Evolutionary conservation across 192 early-diverging fungal species (phyloP), one percentile per base, ranked within the genome.

Genomic region (Funneliformis geosporum): DNA sequence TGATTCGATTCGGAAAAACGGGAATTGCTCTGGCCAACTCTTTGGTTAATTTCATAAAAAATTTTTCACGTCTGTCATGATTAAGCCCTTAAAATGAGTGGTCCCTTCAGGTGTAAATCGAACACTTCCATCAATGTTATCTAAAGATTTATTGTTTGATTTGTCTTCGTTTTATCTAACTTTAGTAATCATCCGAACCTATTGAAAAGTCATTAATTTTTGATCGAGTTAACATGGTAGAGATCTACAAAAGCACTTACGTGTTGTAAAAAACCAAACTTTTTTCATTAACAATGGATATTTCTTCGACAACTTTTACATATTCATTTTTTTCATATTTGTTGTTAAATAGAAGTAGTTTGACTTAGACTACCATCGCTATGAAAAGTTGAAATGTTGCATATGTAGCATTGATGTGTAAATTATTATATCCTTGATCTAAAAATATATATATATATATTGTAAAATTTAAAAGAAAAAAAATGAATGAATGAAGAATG

Each of bases 331-430:
- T n/a, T n/a, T n/a, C n/a, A 47, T 47, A 27, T 33, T 11, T 12
- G 25, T 14, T 23, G 8, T 7, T 4, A n/a, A 10, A 23, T 46
- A 23, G 9, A 2, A 11, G 33, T 10, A 5, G 14, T 1, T 59
- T 73, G 72, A 14, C 72, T n/a, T 33, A 73, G 28, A 38, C 44
- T 9, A 38, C 55, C 46, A 47, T 25, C 27, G 11, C 12, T 38
- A 55, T 73, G 72, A 59, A 47, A 73, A 21, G 55, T 50, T 8
- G 72, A 18, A 73, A 73, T 27, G 21, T 47, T 73, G 11, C 50
- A 73, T 10, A 27, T 73, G 72, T 33, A 14, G 0, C 27, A 7
- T 47, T 73, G 18, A 73, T 23, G 2, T 28, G 72, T 25, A 73
- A 28, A 25, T 73, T 73, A 18, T 0, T 8, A 39, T 59, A 73